Percentiles rank a stretch among this genome's conserved stretches.
These are phyloP conservation scores for Fusarium nanum DNA, from an alignment of 2,329 filamentous ascomycete species.

Conservation along the genomic window DNA sequence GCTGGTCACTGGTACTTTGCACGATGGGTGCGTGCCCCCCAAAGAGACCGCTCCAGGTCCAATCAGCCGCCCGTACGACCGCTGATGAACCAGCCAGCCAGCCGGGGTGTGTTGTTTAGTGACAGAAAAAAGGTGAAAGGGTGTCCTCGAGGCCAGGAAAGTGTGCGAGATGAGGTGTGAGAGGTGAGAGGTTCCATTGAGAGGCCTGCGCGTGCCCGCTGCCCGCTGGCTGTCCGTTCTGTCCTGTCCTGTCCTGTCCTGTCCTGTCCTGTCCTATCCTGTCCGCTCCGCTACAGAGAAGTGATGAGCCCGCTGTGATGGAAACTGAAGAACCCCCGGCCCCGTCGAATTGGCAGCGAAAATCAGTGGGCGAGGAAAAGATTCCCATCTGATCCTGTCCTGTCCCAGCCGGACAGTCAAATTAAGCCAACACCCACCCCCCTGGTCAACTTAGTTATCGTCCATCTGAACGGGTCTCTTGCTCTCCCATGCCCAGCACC, in stretches of 20 bases:
- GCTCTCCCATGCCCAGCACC: conserved; percentile 21
- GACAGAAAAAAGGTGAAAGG: conserved; percentile 22
- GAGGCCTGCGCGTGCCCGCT: conserved; percentile 17
- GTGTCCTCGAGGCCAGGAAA: conserved; percentile 35
- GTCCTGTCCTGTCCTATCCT: conserved; percentile 11
- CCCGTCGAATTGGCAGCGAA: conserved; percentile 22
- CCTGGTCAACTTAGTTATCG: conserved; percentile 27
- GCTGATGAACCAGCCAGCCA: conserved; percentile 45
- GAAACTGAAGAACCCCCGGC: conserved; percentile 25
- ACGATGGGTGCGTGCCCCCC: conserved; percentile 26
- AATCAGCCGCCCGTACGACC: conserved; percentile 42
- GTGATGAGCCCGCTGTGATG: conserved; percentile 25
- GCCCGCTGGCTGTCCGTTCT: conserved; percentile 13
- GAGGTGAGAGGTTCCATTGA: conserved; percentile 14
- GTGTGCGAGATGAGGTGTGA: conserved; percentile 15
- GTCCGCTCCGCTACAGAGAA: conserved; percentile 24
- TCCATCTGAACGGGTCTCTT: conserved; percentile 30
- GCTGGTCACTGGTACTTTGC: conserved; percentile 40
- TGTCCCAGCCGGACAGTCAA: not conserved
- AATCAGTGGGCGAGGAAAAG: conserved; percentile 33
- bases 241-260: conserved; percentile 21
- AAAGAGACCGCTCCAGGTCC: conserved; percentile 26
- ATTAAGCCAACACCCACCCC: conserved; percentile 22
- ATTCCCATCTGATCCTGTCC: conserved; percentile 27
- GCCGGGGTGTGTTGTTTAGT: conserved; percentile 33